These are phyloP conservation scores for Camelina neglecta DNA, from an alignment of 345 rosid species.

Conservation along the genomic window DNA sequence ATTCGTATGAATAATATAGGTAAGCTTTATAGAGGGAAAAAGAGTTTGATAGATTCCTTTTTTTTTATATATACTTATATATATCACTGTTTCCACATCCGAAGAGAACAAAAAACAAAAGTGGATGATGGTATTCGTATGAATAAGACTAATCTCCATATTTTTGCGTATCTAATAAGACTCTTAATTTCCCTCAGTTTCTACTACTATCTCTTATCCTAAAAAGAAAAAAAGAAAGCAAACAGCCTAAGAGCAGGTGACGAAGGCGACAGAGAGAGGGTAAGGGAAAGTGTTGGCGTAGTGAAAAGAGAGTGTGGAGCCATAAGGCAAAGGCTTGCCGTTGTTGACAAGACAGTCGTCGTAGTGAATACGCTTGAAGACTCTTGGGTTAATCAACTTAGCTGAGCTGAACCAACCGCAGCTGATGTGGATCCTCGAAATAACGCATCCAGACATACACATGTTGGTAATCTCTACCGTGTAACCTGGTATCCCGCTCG, in stretches of 20 bases:
- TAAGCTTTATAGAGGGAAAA: neutral
- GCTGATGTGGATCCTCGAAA: constrained; percentile 65
- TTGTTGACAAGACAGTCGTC: constrained; percentile 87
- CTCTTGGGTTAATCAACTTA: constrained; percentile 69
- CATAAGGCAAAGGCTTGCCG: constrained; percentile 71
- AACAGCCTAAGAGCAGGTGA: constrained; percentile 49
- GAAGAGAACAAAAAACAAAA: constrained; percentile 28
- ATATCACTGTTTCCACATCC: constrained; percentile 26
- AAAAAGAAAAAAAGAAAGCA: neutral
- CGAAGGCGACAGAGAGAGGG: constrained; percentile 71
- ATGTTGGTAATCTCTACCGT: constrained; percentile 74
- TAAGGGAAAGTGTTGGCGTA: constrained; percentile 80
- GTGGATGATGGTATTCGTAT: constrained; percentile 32
- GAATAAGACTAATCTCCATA: constrained; percentile 28
- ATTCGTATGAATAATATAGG: no score
- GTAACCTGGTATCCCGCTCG: constrained; percentile 80
- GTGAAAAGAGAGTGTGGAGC: constrained; percentile 65
- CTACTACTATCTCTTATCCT: constrained; percentile 24
- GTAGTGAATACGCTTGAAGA: constrained; percentile 79
- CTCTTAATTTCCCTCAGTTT: constrained; percentile 12
- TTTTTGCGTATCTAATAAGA: constrained; percentile 21
- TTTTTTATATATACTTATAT: neutral
- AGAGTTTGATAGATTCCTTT: constrained; percentile 13
- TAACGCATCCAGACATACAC: constrained; percentile 72
- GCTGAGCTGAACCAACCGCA: constrained; percentile 98